Conservation (phyloP, 2,329 filamentous ascomycete genomes). For the Colletotrichum lentis region DNA sequence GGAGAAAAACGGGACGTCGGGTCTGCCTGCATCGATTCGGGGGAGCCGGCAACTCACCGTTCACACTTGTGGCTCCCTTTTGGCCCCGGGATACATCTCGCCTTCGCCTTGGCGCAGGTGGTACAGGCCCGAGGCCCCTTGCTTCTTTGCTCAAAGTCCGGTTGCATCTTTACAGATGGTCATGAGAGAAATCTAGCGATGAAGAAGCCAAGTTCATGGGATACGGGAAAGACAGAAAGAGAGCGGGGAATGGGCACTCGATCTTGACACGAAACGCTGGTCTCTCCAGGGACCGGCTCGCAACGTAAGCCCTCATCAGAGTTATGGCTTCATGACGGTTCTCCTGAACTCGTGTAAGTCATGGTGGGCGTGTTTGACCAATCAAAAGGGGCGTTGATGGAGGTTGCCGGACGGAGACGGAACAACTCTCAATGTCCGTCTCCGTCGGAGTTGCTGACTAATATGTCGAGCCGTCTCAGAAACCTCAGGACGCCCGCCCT, state of each 20-base stretch:
- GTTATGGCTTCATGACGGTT: constrained; percentile 12
- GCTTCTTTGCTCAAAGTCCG: constrained; percentile 34
- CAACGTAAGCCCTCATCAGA: constrained; percentile 28
- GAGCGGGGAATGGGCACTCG: background rate
- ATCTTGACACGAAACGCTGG: background rate
- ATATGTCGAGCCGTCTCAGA: background rate
- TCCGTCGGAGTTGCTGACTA: constrained; percentile 34
- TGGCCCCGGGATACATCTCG: constrained; percentile 57
- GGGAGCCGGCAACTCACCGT: constrained; percentile 49
- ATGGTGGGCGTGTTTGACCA: constrained; percentile 18
- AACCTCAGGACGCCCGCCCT: background rate
- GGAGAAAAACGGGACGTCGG: background rate
- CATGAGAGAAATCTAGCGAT: background rate
- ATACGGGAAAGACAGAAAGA: background rate
- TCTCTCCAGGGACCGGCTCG: constrained; percentile 4
- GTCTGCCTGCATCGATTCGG: background rate
- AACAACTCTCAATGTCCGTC: constrained; percentile 15
- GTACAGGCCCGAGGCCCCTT: constrained; percentile 60
- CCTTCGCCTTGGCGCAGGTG: constrained; percentile 62
- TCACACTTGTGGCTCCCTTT: constrained; percentile 55
- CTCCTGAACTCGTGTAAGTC: constrained; percentile 34
- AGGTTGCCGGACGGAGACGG: constrained; percentile 8
- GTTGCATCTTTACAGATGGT: background rate
- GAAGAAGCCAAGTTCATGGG: background rate
- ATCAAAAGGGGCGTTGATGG: constrained; percentile 8